Base-by-base conservation (phyloP, 768 basidiomycete genomes). In the Fomitopsis serialis region DNA sequence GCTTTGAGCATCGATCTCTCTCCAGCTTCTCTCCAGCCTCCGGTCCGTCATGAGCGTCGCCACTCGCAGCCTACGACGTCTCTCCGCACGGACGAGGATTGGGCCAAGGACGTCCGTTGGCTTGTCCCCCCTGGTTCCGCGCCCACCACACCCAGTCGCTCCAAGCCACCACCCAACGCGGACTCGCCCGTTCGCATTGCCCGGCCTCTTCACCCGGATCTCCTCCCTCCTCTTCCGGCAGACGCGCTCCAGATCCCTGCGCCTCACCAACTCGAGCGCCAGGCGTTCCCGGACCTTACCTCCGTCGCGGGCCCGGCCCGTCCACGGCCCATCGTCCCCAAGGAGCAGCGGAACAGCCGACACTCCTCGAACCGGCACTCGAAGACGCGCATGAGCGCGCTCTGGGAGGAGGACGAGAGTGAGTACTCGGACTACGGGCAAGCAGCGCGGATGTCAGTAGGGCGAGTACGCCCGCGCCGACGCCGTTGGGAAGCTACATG, bases 81-180 rank as follows among this genome's bases (percentile, higher is more conserved):
- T 42, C 69, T 71, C 17, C 74, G 75, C 62, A 77, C 76, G 3
- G 78, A 81, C 60, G 75, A 81, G 49, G 79, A 85, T 58, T 88
- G 84, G 87, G 78, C 81, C 12, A 79, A 76, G 56, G 85, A 88
- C 47, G 78, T 85, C 17, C 76, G 82, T 32, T 86, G 81, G 82
- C 78, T 89, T 27, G 77, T 71, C 48, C 64, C 78, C 36, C 63
- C 68, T 22, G 55, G 34, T 40, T 54, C 54, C 52, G 53, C 53
- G 34, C 54, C 58, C 54, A 25, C 45, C 46, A 1, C 54, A 23
- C 40, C 58, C 25, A 27, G 45, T 48, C 24, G 51, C 45, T 22
- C 52, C 6, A 7, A 27, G n/a, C 35, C 50, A 15, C 53, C 55
- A 35, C 17, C 43, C 19, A 8, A 34, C 49, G 36, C 29, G 27